Base-by-base conservation (phyloP, 352 stramenopile genomes). In the Globisporangium apiculatum region DNA sequence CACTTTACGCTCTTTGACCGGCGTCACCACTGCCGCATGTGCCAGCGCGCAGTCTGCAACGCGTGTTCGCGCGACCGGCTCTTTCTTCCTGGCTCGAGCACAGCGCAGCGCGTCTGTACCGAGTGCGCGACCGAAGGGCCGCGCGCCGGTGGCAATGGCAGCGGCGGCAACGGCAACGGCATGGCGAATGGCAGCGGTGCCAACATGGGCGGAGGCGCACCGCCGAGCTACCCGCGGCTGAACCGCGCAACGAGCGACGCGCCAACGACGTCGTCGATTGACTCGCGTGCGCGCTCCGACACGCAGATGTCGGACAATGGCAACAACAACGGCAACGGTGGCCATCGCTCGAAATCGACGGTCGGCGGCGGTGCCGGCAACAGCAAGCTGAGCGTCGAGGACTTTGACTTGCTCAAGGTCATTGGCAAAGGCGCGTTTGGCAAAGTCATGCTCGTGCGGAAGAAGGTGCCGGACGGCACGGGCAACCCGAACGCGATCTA, bases 371-470 rank as follows among this genome's bases (percentile, higher is more conserved):
- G 62, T 1, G 61, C 65, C 37, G 31, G 54, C 12, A 89, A 87
- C 61, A 69, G 62, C 1, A 93, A 93, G 63, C 70, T 94, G 24
- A 86, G 76, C 53, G 85, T 97, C 15, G 89, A 97, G 45, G 94
- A 98, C 70, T 98, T 98, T 63, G 87, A 98, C 57, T 64, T 98
- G 62, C 75, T 98, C 8, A 97, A 97, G 68, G 91, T 98, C 17
- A 95, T 98, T 53, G 95, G 95, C 35, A 98, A 98, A 64, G 94
- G 94, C 36, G 88, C 89, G 7, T 98, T 98, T 64, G 94, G 94
- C 43, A 98, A 98, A 71, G 94, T 98, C 3, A 97, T 98, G 83
- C 73, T 98, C 17, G 94, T 98, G 36, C 80, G 92, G 50, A 96
- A 96, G 65, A 97, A 97, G 62, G 73, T 83, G 17, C 73, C 94